Evolutionary conservation across 257 asterid genomes (phyloP), one percentile per base, ranked within the genome.

Genomic region (Solanum boliviense): DNA sequence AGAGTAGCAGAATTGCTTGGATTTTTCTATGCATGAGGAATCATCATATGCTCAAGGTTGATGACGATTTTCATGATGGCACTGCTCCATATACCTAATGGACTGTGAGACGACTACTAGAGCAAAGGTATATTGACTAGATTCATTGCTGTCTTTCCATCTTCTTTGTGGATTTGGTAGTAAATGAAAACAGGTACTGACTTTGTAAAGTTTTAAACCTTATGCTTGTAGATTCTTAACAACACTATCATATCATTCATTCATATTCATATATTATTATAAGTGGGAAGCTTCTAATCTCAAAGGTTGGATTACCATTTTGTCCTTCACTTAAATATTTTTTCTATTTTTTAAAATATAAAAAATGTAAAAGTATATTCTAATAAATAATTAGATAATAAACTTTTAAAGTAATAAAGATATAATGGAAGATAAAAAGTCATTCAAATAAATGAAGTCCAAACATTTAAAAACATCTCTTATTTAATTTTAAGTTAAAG

Each of bases 1-100:
- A 32, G 41, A 32, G 44, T 18, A n/a, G 48, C 52, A 12, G 60
- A 23, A 38, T 78, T n/a, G 35, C 60, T 78, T 41, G 84, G 13
- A 89, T 97, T 93, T 97, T 93, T 88, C 92, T 9, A 93, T 95
- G 96, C 98, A 95, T 48, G 97, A 94, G 84, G 99, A 97, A 91
- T 94, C 97, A 75, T 93, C 95, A 39, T 86, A 91, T 65, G 88
- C 96, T 95, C 88, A 93, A 94, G 93, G 98, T 93, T 90, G 99
- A 96, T 76, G 99, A 98, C n/a, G 97, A 98, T 87, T 87, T 94
- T 88, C 99, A 87, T 31, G 95, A 95, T 68, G 99, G 99, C n/a
- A 97, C 98, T 85, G 87, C 93, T 89, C 99, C 98, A 90, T 98
- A n/a, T 97, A 95, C 91, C 98, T 95, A 87, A 96, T 97, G 79